phyloP scores from a whole-genome alignment of 257 asterid species.

The Fraxinus quadrangulata region DNA sequence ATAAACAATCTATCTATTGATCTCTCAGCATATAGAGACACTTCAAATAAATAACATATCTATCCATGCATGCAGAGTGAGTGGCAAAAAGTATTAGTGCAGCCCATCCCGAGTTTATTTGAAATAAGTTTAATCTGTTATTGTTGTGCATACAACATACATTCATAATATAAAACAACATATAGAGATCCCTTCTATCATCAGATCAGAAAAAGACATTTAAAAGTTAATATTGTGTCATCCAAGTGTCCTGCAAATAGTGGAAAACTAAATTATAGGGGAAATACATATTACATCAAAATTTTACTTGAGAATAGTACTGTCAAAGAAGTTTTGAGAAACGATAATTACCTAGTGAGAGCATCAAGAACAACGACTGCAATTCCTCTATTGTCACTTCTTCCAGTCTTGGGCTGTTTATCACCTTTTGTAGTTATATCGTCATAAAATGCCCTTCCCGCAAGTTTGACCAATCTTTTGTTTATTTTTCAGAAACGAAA shows the following conservation, averaged over 20 bases:
- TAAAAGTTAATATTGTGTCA: background rate
- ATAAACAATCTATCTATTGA: background rate
- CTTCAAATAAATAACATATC: background rate
- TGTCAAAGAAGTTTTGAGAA: background rate
- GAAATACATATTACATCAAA: background rate
- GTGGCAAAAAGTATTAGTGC: background rate
- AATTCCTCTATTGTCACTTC: conserved; percentile 90
- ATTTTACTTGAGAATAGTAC: background rate
- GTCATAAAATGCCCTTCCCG: conserved; percentile 92
- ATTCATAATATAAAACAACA: background rate
- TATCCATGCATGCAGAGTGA: background rate
- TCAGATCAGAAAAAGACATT: background rate
- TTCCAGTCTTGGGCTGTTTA: conserved; percentile 76
- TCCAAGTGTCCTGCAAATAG: background rate
- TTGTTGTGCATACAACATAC: background rate
- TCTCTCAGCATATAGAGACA: background rate
- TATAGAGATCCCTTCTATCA: background rate
- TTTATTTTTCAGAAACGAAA: conserved; percentile 6
- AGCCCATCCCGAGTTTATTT: background rate
- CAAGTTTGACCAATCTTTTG: conserved; percentile 78
- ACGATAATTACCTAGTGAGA: conserved; percentile 66
- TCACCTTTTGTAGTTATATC: conserved; percentile 87
- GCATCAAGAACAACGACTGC: conserved; percentile 96
- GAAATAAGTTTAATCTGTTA: background rate
- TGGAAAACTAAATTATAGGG: background rate